Evolutionary conservation across 1,284 basidiomycete species (phyloP).

Genomic region (Ustilago xerochloae): DNA sequence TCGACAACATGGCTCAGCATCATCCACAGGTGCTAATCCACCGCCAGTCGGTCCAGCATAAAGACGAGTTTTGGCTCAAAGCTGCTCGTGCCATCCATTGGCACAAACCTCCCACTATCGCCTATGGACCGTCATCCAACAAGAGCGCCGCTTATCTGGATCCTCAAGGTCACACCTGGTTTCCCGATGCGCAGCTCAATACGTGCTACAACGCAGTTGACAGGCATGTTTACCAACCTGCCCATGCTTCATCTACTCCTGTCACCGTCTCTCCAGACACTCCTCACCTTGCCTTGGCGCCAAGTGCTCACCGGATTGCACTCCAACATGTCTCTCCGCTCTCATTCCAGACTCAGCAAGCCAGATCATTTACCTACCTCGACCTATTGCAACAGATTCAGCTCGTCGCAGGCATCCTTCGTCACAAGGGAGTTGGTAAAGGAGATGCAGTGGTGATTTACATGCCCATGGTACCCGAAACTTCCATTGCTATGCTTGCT

Average conservation of each 20-base stretch:
- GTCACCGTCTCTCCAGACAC: constrained; percentile 52
- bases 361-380: constrained; percentile 54
- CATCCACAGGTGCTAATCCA: constrained; percentile 56
- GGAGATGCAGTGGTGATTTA: constrained; percentile 65
- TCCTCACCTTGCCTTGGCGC: constrained; percentile 47
- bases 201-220: constrained; percentile 52
- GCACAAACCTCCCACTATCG: constrained; percentile 50
- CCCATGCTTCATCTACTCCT: constrained; percentile 25
- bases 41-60: constrained; percentile 43
- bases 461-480: constrained; percentile 66
- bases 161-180: constrained; percentile 45
- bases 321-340: constrained; percentile 59
- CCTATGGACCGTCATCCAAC: constrained; percentile 46
- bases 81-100: constrained; percentile 54
- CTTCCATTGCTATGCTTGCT: constrained; percentile 63
- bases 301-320: constrained; percentile 40
- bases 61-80: constrained; percentile 53
- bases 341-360: constrained; percentile 48
- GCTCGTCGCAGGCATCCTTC: constrained; percentile 59
- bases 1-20: constrained; percentile 6
- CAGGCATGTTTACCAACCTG: constrained; percentile 41
- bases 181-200: constrained; percentile 53
- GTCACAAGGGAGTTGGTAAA: constrained; percentile 52
- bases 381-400: constrained; percentile 58
- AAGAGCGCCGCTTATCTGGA: constrained; percentile 27